A percentile compares a stretch with the other conserved stretches of the same genome.
Conservation (phyloP, 176 grass and related monocot genomes). For the Musa itinerans region DNA sequence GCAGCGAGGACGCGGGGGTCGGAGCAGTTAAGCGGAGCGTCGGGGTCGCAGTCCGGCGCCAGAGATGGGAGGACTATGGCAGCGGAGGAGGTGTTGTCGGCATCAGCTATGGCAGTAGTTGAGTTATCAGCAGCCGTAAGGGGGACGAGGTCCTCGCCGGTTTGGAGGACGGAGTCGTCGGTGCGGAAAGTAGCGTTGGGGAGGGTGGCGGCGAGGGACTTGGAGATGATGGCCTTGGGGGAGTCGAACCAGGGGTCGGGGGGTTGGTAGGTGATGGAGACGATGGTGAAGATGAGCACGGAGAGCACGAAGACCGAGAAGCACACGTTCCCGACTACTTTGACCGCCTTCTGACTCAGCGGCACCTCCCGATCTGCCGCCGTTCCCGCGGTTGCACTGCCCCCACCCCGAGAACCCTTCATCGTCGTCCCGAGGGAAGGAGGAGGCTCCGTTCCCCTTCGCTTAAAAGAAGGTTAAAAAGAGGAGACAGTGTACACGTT, state of each 20-base stretch:
- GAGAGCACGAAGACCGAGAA: constrained; percentile 87
- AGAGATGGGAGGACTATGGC: not conserved
- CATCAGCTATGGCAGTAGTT: not conserved
- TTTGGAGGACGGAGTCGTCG: constrained; percentile 85
- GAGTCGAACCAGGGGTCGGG: constrained; percentile 91
- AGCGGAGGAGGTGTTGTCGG: not conserved
- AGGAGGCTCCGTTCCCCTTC: too few relatives aligned
- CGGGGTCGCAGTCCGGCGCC: not conserved
- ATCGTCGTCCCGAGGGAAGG: not conserved
- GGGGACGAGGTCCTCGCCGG: constrained; percentile 75
- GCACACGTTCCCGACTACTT: constrained; percentile 64
- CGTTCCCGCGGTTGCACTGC: not conserved
- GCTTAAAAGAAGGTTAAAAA: too few relatives aligned
- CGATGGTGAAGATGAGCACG: constrained; percentile 76
- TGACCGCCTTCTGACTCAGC: constrained; percentile 63
- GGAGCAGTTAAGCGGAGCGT: constrained; percentile 53
- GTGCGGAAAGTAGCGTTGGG: constrained; percentile 56
- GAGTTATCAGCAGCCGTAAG: not conserved
- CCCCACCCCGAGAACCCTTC: not conserved
- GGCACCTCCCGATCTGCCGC: constrained; percentile 35
- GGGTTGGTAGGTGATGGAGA: constrained; percentile 94
- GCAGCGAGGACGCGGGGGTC: constrained; percentile 61
- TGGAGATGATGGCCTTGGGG: constrained; percentile 70
- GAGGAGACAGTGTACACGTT: too few relatives aligned
- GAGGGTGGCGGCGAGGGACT: constrained; percentile 47